A percentile compares a stretch with the other conserved stretches of the same genome.
Conservation (phyloP, 202 grass and related monocot species). For the Panicum hallii region DNA sequence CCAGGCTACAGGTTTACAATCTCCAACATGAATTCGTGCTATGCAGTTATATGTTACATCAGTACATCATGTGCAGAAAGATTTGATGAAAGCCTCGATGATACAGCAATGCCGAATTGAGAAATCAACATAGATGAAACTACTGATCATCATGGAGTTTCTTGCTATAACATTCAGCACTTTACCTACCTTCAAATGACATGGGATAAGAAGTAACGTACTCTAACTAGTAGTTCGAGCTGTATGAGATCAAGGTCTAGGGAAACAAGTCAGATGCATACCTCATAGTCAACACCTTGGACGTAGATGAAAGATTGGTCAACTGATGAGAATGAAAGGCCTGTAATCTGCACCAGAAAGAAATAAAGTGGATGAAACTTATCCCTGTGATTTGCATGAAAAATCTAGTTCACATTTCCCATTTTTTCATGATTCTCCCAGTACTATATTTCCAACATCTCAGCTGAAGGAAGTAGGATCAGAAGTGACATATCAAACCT, state of each 20-base stretch:
- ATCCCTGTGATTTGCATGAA: neutral
- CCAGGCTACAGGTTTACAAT: neutral
- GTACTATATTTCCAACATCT: neutral
- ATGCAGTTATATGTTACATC: neutral
- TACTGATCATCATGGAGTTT: neutral
- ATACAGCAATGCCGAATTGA: neutral
- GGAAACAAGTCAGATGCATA: constrained; percentile 35
- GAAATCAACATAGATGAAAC: neutral
- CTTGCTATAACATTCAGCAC: neutral
- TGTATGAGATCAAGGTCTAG: constrained; percentile 18
- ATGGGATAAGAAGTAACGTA: neutral
- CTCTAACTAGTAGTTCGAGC: constrained; percentile 4
- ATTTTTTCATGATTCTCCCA: neutral
- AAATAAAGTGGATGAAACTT: constrained; percentile 39
- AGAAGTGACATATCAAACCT: constrained; percentile 60
- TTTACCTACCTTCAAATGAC: neutral
- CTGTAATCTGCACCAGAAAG: constrained; percentile 69
- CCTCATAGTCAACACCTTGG: constrained; percentile 99
- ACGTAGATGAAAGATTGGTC: constrained; percentile 76
- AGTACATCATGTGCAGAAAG: neutral
- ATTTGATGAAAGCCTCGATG: neutral
- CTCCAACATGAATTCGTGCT: neutral
- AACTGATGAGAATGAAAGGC: constrained; percentile 81
- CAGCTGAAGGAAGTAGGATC: constrained; percentile 31
- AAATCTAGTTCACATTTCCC: constrained; percentile 13